Percentiles rank a stretch among this genome's conserved stretches.
These are phyloP conservation scores for Nannochloris sp. DNA, from an alignment of 139 green algal genomes.

Conservation along the genomic window DNA sequence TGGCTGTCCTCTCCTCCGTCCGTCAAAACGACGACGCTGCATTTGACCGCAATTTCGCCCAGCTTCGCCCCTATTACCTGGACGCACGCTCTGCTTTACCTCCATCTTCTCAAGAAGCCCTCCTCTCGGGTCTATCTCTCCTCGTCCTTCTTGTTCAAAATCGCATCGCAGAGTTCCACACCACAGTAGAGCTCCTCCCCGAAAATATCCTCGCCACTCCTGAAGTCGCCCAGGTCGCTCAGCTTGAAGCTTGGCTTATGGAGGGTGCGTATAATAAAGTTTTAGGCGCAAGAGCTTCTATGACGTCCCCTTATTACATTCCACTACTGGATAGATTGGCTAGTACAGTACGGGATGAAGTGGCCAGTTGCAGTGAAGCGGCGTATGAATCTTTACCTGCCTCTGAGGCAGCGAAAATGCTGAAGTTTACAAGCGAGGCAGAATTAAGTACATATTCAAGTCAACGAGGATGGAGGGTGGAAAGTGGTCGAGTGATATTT, in stretches of 20 bases:
- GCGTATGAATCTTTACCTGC: slow-evolving; percentile 71
- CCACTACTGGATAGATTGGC: background rate
- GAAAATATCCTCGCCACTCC: slow-evolving; percentile 33
- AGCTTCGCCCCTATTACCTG: slow-evolving; percentile 84
- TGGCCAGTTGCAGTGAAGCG: slow-evolving; percentile 82
- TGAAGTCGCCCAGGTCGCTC: slow-evolving; percentile 39
- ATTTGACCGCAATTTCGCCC: slow-evolving; percentile 84
- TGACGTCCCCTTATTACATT: background rate
- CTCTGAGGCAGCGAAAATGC: slow-evolving; percentile 65
- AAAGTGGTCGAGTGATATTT: background rate
- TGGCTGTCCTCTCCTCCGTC: slow-evolving; percentile 75
- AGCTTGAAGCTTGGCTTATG: slow-evolving; percentile 95
- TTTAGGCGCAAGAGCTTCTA: background rate
- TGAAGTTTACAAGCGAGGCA: slow-evolving; percentile 60
- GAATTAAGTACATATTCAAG: slow-evolving; percentile 55
- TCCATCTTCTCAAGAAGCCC: slow-evolving; percentile 50
- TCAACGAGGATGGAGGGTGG: background rate
- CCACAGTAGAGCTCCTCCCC: slow-evolving; percentile 83
- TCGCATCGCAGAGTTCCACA: slow-evolving; percentile 96
- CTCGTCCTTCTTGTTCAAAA: slow-evolving; percentile 91
- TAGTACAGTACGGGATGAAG: slow-evolving; percentile 71
- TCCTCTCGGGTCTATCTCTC: slow-evolving; percentile 79
- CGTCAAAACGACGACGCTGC: slow-evolving; percentile 64
- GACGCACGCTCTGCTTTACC: slow-evolving; percentile 53
- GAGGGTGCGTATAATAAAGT: slow-evolving; percentile 95